Base-by-base conservation (phyloP, 2,329 filamentous ascomycete genomes). In the Aureobasidium lini region DNA sequence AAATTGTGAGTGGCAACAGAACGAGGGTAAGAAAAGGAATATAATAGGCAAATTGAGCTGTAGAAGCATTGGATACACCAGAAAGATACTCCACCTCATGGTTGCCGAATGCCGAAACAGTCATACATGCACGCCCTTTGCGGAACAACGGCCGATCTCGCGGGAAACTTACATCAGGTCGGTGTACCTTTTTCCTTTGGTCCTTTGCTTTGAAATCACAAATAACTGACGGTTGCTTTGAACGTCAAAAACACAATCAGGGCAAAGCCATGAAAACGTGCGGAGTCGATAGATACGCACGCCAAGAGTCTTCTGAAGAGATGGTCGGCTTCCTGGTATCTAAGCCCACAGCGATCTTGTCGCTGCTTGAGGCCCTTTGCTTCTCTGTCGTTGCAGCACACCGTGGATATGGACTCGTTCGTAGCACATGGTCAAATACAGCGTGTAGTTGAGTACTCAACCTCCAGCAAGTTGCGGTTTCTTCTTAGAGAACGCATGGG, bases 31-130 rank as follows among this genome's bases (percentile, higher is more conserved):
- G 18, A 5, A 23, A 16, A 11, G 2, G 9, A 40, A 29, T 15
- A 40, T 39, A 15, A 31, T 10, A 52, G 29, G 29, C 29, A 18
- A 44, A 34, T 5, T 23, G 29, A 54, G 49, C 36, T 23, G 37
- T 36, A 32, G 31, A 42, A 53, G 36, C 16, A 40, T 32, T 10
- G 49, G 9, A 31, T 16, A 29, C 8, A 34, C 28, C 15, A 16
- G 16, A 54, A 16, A 37, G 9, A 23, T 46, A 46, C 52, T 56
- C 52, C 52, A 44, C 52, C 37, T 54, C n/a, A 15, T 46, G 40
- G 34, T 56, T 56, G 15, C 52, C 52, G 52, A 56, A 42, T 56
- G 29, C 52, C 52, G 52, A 56, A 46, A 29, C 11, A 36, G 52
- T 56, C 40, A 16, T 29, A 31, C 18, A 18, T n/a, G 31, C 11